phyloP scores from a whole-genome alignment of 805 yeast genomes.

The Hyphopichia homilentoma region DNA sequence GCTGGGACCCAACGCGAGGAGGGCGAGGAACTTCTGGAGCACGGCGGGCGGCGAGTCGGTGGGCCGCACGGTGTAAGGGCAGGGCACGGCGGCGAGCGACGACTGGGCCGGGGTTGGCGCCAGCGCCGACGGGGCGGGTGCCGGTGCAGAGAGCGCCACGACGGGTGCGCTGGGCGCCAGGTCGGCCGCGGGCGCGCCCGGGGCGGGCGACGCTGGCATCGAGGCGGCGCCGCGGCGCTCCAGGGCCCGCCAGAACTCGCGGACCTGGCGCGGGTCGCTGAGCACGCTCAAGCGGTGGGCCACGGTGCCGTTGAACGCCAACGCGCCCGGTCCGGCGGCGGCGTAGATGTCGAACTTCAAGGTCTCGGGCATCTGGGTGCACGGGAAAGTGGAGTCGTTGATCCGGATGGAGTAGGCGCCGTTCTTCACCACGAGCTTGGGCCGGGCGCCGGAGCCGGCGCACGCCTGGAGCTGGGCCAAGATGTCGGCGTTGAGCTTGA shows the following conservation, averaged over 20 bases:
- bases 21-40: conserved; percentile 33
- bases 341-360: conserved; percentile 34
- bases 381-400: conserved; percentile 27
- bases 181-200: background rate
- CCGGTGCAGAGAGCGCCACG: conserved; percentile 6
- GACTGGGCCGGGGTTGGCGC: background rate
- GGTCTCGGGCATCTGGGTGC: conserved; percentile 29
- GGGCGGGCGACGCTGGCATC: background rate
- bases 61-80: background rate
- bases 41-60: background rate
- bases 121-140: conserved; percentile 2
- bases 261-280: conserved; percentile 27
- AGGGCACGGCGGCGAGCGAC: background rate
- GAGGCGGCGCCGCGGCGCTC: background rate
- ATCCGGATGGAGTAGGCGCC: conserved; percentile 31
- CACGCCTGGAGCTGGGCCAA: conserved; percentile 19
- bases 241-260: conserved; percentile 10
- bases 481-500: conserved; percentile 26
- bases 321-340: conserved; percentile 6
- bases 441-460: conserved; percentile 11
- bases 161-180: no score
- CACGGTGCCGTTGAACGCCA: conserved; percentile 28
- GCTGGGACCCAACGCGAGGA: conserved; percentile 48
- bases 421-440: conserved; percentile 34
- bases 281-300: conserved; percentile 25